These are phyloP conservation scores for Xerocomellus dryophilus DNA, from an alignment of 768 basidiomycete genomes.

Conservation along the genomic window DNA sequence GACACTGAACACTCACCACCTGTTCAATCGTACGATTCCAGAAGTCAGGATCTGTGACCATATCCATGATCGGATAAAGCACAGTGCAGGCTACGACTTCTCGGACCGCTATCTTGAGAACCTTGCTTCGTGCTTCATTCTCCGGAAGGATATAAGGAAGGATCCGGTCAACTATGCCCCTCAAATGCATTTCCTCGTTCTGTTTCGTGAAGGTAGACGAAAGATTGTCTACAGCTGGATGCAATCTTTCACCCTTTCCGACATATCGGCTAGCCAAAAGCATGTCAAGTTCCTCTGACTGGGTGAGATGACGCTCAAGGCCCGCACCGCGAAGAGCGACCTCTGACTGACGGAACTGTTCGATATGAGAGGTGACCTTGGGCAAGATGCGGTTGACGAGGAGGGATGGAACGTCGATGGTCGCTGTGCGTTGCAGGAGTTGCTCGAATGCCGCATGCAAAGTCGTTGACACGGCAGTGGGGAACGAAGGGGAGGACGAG, in stretches of 20 bases:
- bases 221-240: conserved; percentile 84
- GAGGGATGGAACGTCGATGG: conserved; percentile 70
- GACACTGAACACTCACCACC: conserved; percentile 56
- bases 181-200: conserved; percentile 83
- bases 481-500: conserved; percentile 86
- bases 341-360: conserved; percentile 89
- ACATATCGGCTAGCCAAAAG: conserved; percentile 82
- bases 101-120: conserved; percentile 67
- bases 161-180: conserved; percentile 63
- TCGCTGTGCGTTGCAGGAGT: conserved; percentile 51
- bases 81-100: conserved; percentile 84
- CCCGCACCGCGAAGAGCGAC: conserved; percentile 78
- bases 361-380: conserved; percentile 84
- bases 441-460: conserved; percentile 65
- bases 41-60: conserved; percentile 93
- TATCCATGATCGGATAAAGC: conserved; percentile 84
- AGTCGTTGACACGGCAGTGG: conserved; percentile 73
- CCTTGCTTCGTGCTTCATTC: conserved; percentile 67
- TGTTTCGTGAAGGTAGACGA: conserved; percentile 88
- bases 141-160: conserved; percentile 74
- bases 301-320: conserved; percentile 76
- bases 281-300: conserved; percentile 87
- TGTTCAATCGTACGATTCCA: conserved; percentile 94
- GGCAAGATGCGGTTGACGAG: conserved; percentile 84
- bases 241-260: conserved; percentile 60